Evolutionary conservation across 352 stramenopile species (phyloP).

Genomic region (Elongisporangium undulatum): DNA sequence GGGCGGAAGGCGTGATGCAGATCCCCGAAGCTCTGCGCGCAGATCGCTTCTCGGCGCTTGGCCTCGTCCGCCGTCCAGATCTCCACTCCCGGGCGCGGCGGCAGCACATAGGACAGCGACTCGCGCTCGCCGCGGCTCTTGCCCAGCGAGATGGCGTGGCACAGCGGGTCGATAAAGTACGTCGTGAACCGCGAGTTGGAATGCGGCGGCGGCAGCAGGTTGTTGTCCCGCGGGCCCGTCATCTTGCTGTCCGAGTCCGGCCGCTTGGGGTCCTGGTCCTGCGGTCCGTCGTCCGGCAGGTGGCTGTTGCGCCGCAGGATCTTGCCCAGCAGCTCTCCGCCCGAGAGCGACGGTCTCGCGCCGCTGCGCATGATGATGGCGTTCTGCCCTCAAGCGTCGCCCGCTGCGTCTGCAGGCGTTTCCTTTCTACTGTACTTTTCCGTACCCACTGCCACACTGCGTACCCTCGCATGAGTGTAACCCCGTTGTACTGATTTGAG

Average conservation of each 20-base stretch:
- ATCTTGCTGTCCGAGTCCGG: slow-evolving; percentile 1
- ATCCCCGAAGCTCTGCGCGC: background rate
- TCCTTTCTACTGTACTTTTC: background rate
- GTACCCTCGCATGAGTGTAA: background rate
- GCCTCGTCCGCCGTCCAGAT: background rate
- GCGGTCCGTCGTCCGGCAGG: slow-evolving; percentile 1
- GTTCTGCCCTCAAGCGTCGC: background rate
- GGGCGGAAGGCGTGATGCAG: background rate
- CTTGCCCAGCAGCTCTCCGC: slow-evolving; percentile 16
- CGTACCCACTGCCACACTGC: background rate
- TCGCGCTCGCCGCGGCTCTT: slow-evolving; percentile 5
- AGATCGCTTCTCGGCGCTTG: background rate
- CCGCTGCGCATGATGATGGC: slow-evolving; percentile 12
- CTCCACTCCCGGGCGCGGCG: background rate
- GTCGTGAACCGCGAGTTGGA: slow-evolving; percentile 10
- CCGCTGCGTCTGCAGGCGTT: no score
- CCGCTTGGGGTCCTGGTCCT: background rate
- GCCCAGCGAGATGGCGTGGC: slow-evolving; percentile 12
- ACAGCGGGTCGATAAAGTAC: slow-evolving; percentile 15
- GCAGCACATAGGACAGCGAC: background rate
- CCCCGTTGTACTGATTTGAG: background rate
- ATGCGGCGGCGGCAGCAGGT: background rate
- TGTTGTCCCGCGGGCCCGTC: slow-evolving; percentile 1
- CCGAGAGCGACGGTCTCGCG: slow-evolving; percentile 11
- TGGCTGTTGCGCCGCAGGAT: slow-evolving; percentile 15